Evolutionary conservation across 176 grass and related monocot genomes (phyloP).

Genomic region (maize (Zea mays)): Zm-B73-REFERENCE-NAM-5.0 NC_050104.1:103067501-103068000

Average conservation of each 20-base stretch:
- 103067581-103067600: not conserved
- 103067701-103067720: conserved; percentile 45
- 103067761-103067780: not conserved
- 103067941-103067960: conserved; percentile 12
- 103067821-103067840: not conserved
- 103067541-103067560: not conserved
- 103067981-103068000: conserved; percentile 26
- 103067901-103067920: not conserved
- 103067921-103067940: conserved; percentile 33
- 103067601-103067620: not conserved
- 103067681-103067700: conserved; percentile 20
- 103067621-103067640: not conserved
- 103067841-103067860: not conserved
- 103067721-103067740: not conserved
- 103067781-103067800: conserved; percentile 25
- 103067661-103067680: not conserved
- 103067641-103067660: conserved; percentile 18
- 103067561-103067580: not conserved
- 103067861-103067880: not conserved
- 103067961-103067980: not conserved
- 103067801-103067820: not conserved
- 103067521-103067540: not conserved
- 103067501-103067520: not conserved
- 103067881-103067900: not conserved
- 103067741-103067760: not conserved